Conservation (phyloP, 768 basidiomycete genomes). For the Mycena sanguinolenta region DNA sequence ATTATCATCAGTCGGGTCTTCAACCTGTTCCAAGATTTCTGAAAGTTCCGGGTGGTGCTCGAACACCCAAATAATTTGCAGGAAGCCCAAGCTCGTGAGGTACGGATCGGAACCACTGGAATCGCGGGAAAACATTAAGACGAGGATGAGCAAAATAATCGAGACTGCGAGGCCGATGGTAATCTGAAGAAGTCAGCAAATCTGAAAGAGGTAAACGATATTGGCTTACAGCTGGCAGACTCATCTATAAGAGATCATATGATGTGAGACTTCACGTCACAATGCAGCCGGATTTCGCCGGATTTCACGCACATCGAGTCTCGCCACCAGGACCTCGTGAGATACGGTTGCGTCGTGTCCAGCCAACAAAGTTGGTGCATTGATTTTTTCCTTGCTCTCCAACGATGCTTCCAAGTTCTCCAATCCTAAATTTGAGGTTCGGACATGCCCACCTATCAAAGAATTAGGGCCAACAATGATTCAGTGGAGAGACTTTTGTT, state of each 20-base stretch:
- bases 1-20: not conserved
- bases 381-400: no score
- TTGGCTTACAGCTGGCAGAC: not conserved
- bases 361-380: not conserved
- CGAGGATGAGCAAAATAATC: not conserved
- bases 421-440: not conserved
- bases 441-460: not conserved
- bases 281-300: no score
- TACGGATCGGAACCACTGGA: not conserved
- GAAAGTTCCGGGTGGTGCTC: conserved; percentile 2
- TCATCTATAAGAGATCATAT: not conserved
- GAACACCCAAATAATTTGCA: conserved; percentile 2
- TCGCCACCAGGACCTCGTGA: not conserved
- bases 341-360: not conserved
- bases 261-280: not conserved
- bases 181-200: not conserved
- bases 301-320: conserved; percentile 1
- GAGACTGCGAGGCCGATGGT: not conserved
- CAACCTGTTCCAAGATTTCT: not conserved
- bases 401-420: not conserved
- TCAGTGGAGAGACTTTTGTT: not conserved
- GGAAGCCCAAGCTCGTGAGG: conserved; percentile 1
- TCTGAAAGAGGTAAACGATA: not conserved
- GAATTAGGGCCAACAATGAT: not conserved
- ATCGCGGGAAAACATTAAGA: not conserved